Evolutionary conservation across 495 filamentous ascomycete genomes (phyloP).

Genomic region (Bombardia bombarda): DNA sequence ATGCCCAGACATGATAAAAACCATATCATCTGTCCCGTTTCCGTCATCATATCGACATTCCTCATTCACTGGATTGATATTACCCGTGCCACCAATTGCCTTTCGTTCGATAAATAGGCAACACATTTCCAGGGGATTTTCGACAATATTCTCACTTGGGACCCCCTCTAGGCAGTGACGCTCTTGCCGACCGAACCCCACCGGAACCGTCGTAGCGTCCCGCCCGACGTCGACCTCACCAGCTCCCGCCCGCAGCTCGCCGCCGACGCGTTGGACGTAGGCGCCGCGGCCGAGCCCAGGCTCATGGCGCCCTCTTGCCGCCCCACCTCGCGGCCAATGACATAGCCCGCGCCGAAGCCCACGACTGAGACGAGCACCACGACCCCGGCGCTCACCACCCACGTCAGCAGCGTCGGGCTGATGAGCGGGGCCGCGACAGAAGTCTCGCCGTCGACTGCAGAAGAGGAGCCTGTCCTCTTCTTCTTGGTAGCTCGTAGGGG

Average conservation of each 20-base stretch:
- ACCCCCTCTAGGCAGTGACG: conserved; percentile 22
- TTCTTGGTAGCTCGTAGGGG: conserved; percentile 44
- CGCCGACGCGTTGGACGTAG: conserved; percentile 33
- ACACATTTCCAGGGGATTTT: background rate
- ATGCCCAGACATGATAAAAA: too few relatives aligned
- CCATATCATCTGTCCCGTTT: too few relatives aligned
- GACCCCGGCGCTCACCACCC: conserved; percentile 87
- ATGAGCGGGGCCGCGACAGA: conserved; percentile 34
- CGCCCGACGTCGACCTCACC: conserved; percentile 25
- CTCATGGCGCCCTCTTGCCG: conserved; percentile 46
- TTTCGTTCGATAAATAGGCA: background rate
- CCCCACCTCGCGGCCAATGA: conserved; percentile 76
- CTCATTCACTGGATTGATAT: too few relatives aligned
- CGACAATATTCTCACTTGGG: background rate
- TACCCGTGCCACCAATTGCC: too few relatives aligned
- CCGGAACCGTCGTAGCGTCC: conserved; percentile 37
- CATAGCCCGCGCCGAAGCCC: conserved; percentile 89
- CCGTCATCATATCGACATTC: too few relatives aligned
- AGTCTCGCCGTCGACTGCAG: conserved; percentile 5
- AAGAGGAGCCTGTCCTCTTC: conserved; percentile 31
- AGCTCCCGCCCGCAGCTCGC: conserved; percentile 37
- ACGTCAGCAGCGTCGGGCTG: conserved; percentile 74
- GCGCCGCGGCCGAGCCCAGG: conserved; percentile 31
- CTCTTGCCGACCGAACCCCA: conserved; percentile 39
- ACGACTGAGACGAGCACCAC: conserved; percentile 86